Conservation (phyloP, 129 eudicot species). For the Flaveria bidentis region DNA sequence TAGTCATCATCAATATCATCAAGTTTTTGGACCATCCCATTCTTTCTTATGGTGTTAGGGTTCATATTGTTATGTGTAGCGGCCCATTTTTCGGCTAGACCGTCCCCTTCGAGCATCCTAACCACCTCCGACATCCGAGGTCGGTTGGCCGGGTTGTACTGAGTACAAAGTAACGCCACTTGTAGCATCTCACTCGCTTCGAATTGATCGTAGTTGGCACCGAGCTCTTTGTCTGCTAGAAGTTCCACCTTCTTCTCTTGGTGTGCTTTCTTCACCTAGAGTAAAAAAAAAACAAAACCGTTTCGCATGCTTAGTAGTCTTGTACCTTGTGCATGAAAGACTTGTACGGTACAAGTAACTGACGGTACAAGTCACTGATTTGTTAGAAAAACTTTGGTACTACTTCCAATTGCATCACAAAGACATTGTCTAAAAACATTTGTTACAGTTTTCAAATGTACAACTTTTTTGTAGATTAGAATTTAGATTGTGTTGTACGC, state of each 20-base stretch:
- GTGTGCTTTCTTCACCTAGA: constrained; percentile 75
- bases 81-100: constrained; percentile 96
- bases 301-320: neutral
- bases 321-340: constrained; percentile 9
- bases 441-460: neutral
- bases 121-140: constrained; percentile 96
- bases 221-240: constrained; percentile 70
- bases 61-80: constrained; percentile 60
- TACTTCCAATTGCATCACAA: neutral
- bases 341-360: neutral
- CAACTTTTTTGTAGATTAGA: neutral
- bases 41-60: constrained; percentile 32
- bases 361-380: neutral
- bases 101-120: constrained; percentile 91
- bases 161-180: constrained; percentile 86
- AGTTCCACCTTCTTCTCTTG: constrained; percentile 74
- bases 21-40: constrained; percentile 24
- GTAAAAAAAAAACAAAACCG: neutral
- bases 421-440: neutral
- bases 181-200: constrained; percentile 90
- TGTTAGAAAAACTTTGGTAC: neutral
- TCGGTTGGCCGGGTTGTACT: constrained; percentile 72
- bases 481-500: neutral
- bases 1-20: constrained; percentile 67
- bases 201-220: constrained; percentile 61